Evolutionary conservation across 2,329 filamentous ascomycete species (phyloP), one percentile per base, ranked within the genome.

Genomic region (Neodidymelliopsis sp.): DNA sequence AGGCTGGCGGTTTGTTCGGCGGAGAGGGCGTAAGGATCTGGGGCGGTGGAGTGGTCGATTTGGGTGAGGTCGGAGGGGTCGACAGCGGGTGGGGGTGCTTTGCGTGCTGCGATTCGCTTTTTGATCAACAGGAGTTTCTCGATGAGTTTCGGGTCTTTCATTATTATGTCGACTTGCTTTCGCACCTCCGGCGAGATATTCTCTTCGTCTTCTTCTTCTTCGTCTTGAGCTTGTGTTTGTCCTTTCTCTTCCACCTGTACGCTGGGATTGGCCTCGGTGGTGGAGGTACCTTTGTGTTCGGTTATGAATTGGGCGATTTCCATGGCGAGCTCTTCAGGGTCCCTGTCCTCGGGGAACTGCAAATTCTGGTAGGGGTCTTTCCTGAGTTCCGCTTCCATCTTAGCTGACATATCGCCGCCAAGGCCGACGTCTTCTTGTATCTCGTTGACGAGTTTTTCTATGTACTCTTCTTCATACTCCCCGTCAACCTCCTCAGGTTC

Each of bases 141-240:
- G 31, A 71, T 67, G 44, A 71, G 58, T 12, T 59, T 55, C 6
- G 69, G 69, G 36, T 71, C 68, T 30, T 62, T 49, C 59, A 72
- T 65, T 31, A 72, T 69, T 35, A 64, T 61, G 44, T 72, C 65
- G 25, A 71, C 63, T 30, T 67, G 63, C 30, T 68, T 65, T 38
- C 66, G 54, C 4, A 69, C 54, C n/a, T 68, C 63, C 3, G 66
- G 59, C 12, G 65, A 59, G 2, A 65, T 40, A n/a, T 62, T 50
- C 27, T 62, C 63, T 19, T 59, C 57, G 6, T 48, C 48, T 10
- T 53, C 50, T 6, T 51, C 52, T 7, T 11, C 8, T 16, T 39
- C 29, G 7, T 27, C 7, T 12, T 27, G 7, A 27, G 24, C 24
- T n/a, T n/a, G n/a, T n/a, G n/a, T n/a, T n/a, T n/a, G n/a, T n/a